phyloP scores from a whole-genome alignment of 441 rosid species.

The Dalechampia spathulata region DNA sequence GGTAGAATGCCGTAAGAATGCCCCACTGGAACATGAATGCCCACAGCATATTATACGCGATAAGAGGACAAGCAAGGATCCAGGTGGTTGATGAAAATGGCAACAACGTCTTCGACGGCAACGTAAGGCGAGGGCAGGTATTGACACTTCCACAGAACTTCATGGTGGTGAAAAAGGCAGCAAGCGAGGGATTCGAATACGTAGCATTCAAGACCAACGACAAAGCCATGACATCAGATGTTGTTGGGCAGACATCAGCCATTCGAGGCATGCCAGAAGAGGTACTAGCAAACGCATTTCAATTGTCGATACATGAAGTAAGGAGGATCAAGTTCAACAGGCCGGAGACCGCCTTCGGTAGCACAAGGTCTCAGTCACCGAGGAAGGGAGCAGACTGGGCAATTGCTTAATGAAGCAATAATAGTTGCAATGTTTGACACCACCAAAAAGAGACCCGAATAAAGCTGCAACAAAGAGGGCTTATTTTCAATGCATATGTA shows the following conservation, averaged over 20 bases:
- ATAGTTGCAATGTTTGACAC: too few relatives aligned
- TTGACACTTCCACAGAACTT: conserved; percentile 57
- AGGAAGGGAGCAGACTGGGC: conserved; percentile 14
- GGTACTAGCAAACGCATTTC: conserved; percentile 44
- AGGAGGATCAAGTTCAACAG: conserved; percentile 39
- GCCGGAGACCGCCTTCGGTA: conserved; percentile 34
- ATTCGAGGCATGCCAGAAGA: conserved; percentile 48
- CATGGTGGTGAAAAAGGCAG: conserved; percentile 43
- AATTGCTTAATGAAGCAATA: too few relatives aligned
- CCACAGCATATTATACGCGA: conserved; percentile 51
- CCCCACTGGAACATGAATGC: conserved; percentile 71
- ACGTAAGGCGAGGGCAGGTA: conserved; percentile 43
- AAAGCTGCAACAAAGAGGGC: too few relatives aligned
- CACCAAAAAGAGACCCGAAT: too few relatives aligned
- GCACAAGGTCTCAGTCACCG: conserved; percentile 13
- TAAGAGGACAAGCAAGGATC: conserved; percentile 41
- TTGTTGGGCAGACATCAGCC: conserved; percentile 50
- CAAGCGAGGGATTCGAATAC: conserved; percentile 23
- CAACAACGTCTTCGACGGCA: conserved; percentile 42
- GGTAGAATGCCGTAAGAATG: conserved; percentile 47
- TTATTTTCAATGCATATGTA: too few relatives aligned
- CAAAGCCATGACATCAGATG: conserved; percentile 39
- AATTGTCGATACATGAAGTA: conserved; percentile 51
- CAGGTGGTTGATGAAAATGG: conserved; percentile 65
- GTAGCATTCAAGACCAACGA: conserved; percentile 41